Percentiles rank a stretch among this genome's conserved stretches.
Conservation (phyloP, 169 alveolate genomes). For the Sarcocystis neurona region DNA sequence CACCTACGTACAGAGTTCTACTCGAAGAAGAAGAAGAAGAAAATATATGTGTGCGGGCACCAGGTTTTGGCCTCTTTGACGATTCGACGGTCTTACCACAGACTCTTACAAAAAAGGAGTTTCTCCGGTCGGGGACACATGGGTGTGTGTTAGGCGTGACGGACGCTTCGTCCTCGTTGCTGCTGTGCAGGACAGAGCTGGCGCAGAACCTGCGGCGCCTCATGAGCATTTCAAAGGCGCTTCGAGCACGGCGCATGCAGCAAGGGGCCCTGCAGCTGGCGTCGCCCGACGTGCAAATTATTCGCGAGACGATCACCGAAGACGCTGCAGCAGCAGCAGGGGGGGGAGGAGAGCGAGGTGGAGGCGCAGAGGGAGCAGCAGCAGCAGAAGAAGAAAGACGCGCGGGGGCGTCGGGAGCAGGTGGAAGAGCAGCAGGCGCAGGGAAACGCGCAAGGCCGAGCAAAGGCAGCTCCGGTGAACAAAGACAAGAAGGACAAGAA, state of each 20-base stretch:
- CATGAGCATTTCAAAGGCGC: conserved; percentile 82
- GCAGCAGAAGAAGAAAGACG: conserved; percentile 86
- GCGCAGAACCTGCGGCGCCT: conserved; percentile 68
- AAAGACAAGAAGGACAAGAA: neutral
- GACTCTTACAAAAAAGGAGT: no score
- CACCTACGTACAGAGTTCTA: no score
- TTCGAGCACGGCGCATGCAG: conserved; percentile 87
- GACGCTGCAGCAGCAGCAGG: no score
- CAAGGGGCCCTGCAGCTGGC: conserved; percentile 95
- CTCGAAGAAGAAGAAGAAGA: neutral
- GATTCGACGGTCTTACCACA: no score
- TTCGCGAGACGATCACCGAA: neutral
- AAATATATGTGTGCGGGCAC: neutral
- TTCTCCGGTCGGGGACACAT: no score
- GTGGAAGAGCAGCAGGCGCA: neutral
- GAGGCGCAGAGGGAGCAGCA: neutral
- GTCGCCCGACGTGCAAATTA: conserved; percentile 88
- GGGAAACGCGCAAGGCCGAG: neutral
- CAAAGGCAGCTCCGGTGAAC: neutral
- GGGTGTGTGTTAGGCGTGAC: neutral
- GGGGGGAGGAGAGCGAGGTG: neutral
- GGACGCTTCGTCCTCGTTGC: neutral
- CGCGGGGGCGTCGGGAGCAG: neutral
- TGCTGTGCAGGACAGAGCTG: conserved; percentile 43
- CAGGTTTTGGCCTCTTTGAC: neutral